Percentiles rank a stretch among this genome's conserved stretches.
Conservation (phyloP, 495 filamentous ascomycete genomes). For the Venustampulla echinocandica region DNA sequence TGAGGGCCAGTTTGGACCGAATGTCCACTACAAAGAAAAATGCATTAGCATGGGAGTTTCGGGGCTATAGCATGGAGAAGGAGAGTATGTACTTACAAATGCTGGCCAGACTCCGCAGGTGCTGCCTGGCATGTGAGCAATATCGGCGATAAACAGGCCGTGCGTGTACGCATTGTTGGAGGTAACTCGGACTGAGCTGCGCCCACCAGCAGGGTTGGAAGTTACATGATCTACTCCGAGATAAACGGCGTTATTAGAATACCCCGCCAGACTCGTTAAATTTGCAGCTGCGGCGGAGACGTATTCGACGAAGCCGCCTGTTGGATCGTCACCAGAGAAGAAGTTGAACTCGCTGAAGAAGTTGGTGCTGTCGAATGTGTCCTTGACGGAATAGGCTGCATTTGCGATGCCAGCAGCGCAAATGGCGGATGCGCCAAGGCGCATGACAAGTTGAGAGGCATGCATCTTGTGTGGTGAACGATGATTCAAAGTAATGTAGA, state of each 20-base stretch:
- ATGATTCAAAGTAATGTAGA: too few species aligned
- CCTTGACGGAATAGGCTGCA: slow-evolving; percentile 26
- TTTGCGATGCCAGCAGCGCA: slow-evolving; percentile 15
- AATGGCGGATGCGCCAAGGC: slow-evolving; percentile 4
- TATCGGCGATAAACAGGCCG: slow-evolving; percentile 65
- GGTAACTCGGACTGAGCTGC: slow-evolving; percentile 57
- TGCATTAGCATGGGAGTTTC: too few species aligned
- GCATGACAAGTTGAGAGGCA: slow-evolving; percentile 4
- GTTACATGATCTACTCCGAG: slow-evolving; percentile 46
- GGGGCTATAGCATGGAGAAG: too few species aligned
- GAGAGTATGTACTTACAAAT: too few species aligned
- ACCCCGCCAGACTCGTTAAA: slow-evolving; percentile 45
- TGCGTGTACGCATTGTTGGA: slow-evolving; percentile 59
- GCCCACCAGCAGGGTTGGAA: slow-evolving; percentile 41
- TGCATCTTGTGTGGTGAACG: slow-evolving; percentile 14
- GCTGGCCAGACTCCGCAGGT: slow-evolving; percentile 56
- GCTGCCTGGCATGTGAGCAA: slow-evolving; percentile 68
- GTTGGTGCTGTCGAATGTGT: slow-evolving; percentile 39
- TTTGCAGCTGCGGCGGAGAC: slow-evolving; percentile 48
- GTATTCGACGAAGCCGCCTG: slow-evolving; percentile 63
- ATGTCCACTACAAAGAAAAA: too few species aligned
- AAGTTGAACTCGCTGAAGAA: slow-evolving; percentile 52
- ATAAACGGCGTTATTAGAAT: slow-evolving; percentile 39
- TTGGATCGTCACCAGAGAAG: slow-evolving; percentile 50
- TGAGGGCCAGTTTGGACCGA: slow-evolving; percentile 66